Percentiles rank a stretch among this genome's conserved stretches.
phyloP scores from a whole-genome alignment of 2,329 filamentous ascomycete species.

The Onygenales sp. region DNA sequence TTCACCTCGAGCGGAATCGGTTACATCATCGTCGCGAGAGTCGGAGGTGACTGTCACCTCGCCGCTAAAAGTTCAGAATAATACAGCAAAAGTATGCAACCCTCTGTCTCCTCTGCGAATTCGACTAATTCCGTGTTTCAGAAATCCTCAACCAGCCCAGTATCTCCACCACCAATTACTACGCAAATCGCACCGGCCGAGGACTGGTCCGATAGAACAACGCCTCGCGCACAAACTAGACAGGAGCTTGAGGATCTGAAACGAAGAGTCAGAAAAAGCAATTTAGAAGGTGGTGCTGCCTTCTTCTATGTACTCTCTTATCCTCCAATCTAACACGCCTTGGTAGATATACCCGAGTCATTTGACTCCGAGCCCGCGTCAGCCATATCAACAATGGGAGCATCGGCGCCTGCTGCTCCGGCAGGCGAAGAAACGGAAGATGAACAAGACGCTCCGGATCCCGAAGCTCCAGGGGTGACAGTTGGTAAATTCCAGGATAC shows the following conservation, averaged over 20 bases:
- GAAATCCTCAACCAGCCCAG: slow-evolving; percentile 31
- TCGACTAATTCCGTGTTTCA: slow-evolving; percentile 9
- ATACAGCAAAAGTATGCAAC: slow-evolving; percentile 14
- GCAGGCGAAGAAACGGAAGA: slow-evolving; percentile 12
- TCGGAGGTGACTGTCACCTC: slow-evolving; percentile 27
- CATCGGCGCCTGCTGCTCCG: too few relatives aligned
- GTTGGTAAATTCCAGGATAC: slow-evolving; percentile 38
- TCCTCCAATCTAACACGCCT: slow-evolving; percentile 6
- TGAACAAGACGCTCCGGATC: slow-evolving; percentile 15
- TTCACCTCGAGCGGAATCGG: slow-evolving; percentile 10
- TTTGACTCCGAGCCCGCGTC: slow-evolving; percentile 11
- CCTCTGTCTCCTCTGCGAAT: neutral
- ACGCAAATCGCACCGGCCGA: slow-evolving; percentile 60
- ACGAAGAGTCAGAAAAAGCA: slow-evolving; percentile 52
- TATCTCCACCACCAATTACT: slow-evolving; percentile 60
- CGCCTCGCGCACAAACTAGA: slow-evolving; percentile 73
- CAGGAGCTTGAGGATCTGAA: slow-evolving; percentile 57
- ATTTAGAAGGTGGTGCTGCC: slow-evolving; percentile 59
- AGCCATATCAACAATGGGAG: neutral
- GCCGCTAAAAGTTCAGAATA: slow-evolving; percentile 24
- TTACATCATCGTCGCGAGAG: slow-evolving; percentile 19
- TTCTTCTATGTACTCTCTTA: slow-evolving; percentile 16
- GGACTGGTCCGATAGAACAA: slow-evolving; percentile 61
- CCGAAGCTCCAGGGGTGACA: slow-evolving; percentile 15
- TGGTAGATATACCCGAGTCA: slow-evolving; percentile 26